A percentile compares a stretch with the other conserved stretches of the same genome.
These are phyloP conservation scores for Dalbergia cultrata DNA, from an alignment of 306 rosid species.

Conservation along the genomic window DNA sequence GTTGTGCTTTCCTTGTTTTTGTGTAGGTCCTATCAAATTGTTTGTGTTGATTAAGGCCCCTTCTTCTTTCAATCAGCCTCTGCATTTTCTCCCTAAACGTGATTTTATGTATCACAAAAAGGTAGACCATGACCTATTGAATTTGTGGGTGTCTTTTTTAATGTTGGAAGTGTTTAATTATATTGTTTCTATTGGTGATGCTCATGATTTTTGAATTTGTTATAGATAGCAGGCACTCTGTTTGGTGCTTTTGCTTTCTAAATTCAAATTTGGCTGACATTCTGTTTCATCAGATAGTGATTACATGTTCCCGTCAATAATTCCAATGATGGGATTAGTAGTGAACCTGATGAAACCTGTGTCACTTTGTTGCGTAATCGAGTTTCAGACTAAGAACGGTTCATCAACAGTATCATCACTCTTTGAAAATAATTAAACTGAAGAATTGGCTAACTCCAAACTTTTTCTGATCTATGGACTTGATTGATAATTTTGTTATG, in stretches of 20 bases:
- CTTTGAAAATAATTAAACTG: constrained; percentile 24
- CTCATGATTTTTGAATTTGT: not conserved
- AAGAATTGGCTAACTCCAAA: not conserved
- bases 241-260: constrained; percentile 25
- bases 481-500: constrained; percentile 11
- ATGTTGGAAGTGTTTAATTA: constrained; percentile 15
- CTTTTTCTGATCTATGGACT: not conserved
- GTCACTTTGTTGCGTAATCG: not conserved
- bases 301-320: not conserved
- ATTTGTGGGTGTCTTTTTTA: not conserved
- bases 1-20: constrained; percentile 21
- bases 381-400: not conserved
- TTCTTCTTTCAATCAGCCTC: constrained; percentile 74
- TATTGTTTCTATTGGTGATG: constrained; percentile 16
- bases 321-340: not conserved
- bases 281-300: not conserved
- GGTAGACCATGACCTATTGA: constrained; percentile 50
- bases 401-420: not conserved
- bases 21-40: constrained; percentile 72
- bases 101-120: constrained; percentile 77
- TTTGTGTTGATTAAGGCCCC: constrained; percentile 89
- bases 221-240: too few relatives aligned
- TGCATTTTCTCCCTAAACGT: constrained; percentile 93
- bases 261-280: constrained; percentile 7
- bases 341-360: constrained; percentile 13